Evolutionary conservation across 768 basidiomycete species (phyloP).

Genomic region (Tubosaeta brunneosetosa): DNA sequence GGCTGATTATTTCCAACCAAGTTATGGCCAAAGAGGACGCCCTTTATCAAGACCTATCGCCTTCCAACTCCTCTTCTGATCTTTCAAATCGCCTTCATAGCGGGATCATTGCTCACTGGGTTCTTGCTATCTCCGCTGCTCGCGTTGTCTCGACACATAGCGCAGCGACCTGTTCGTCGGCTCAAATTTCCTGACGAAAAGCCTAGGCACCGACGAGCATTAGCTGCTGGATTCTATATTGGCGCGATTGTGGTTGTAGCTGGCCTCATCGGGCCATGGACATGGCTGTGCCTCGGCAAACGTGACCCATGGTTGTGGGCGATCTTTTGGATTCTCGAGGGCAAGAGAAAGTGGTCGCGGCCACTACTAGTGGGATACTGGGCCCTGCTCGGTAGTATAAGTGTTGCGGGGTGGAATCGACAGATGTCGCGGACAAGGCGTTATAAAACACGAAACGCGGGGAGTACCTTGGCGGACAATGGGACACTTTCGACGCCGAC

Average conservation of each 20-base stretch:
- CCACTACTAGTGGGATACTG: constrained; percentile 80
- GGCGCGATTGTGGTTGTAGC: constrained; percentile 74
- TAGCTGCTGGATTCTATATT: constrained; percentile 81
- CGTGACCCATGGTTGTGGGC: constrained; percentile 89
- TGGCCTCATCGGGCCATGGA: constrained; percentile 87
- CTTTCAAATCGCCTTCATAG: constrained; percentile 90
- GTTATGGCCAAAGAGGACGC: constrained; percentile 78
- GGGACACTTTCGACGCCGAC: constrained; percentile 26
- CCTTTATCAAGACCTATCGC: constrained; percentile 87
- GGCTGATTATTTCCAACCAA: constrained; percentile 26
- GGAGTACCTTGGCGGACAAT: constrained; percentile 32
- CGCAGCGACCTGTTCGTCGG: constrained; percentile 77
- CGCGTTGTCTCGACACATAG: constrained; percentile 86
- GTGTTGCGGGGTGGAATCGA: constrained; percentile 92
- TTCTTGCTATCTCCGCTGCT: constrained; percentile 93
- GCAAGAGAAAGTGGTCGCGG: constrained; percentile 73
- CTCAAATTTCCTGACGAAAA: constrained; percentile 82
- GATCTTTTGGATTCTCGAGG: constrained; percentile 72
- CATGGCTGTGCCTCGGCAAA: constrained; percentile 75
- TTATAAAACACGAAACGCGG: constrained; percentile 48
- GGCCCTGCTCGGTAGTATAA: constrained; percentile 72
- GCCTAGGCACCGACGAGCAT: constrained; percentile 69
- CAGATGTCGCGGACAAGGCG: constrained; percentile 77
- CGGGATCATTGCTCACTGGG: constrained; percentile 88
- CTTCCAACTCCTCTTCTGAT: constrained; percentile 87